Conservation (phyloP, 495 filamentous ascomycete genomes). For the Trichodelitschia bisporula region DNA sequence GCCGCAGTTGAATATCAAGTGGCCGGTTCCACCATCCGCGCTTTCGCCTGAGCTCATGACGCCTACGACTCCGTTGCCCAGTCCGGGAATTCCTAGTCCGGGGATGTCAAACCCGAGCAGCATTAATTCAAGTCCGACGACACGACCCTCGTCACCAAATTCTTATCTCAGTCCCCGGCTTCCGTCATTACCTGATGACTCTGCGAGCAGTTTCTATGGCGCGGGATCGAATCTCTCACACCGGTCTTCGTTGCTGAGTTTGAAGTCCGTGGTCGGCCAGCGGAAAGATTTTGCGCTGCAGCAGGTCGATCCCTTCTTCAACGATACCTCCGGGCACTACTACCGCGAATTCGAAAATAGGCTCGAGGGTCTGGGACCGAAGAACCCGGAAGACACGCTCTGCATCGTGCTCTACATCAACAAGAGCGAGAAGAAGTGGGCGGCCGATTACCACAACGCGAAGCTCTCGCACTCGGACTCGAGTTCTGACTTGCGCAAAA, state of each 20-base stretch:
- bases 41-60: too few species aligned
- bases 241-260: slow-evolving; percentile 3
- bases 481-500: not conserved
- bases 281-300: slow-evolving; percentile 37
- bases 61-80: not conserved
- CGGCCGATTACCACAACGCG: slow-evolving; percentile 28
- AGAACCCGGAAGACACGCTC: slow-evolving; percentile 26
- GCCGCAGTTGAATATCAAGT: not conserved
- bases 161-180: too few species aligned
- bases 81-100: not conserved
- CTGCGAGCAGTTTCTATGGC: too few species aligned
- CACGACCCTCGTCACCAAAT: too few species aligned
- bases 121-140: too few species aligned
- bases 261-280: slow-evolving; percentile 27
- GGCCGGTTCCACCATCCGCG: too few species aligned
- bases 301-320: slow-evolving; percentile 42
- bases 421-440: slow-evolving; percentile 41
- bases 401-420: slow-evolving; percentile 38
- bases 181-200: too few species aligned
- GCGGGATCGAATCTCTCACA: too few species aligned
- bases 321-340: slow-evolving; percentile 33
- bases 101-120: not conserved
- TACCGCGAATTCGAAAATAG: slow-evolving; percentile 30
- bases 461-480: slow-evolving; percentile 13
- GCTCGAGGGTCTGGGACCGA: slow-evolving; percentile 24